Conservation (phyloP, 148 eudicot genomes). For the Rhododendron simsii region DNA sequence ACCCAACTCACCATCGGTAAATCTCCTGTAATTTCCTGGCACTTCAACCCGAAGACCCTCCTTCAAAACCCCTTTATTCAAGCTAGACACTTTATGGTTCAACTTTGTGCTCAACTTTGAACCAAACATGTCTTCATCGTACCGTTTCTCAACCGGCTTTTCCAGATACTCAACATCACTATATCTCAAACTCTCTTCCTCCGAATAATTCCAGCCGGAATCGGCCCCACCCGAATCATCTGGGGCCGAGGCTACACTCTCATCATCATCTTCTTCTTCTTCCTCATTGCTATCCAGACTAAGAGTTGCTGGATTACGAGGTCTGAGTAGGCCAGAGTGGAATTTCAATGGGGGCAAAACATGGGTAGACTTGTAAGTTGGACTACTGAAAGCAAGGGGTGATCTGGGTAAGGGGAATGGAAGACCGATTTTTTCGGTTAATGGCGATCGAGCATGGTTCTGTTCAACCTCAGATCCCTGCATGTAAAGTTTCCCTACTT, state of each 20-base stretch:
- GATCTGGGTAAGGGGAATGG: constrained; percentile 41
- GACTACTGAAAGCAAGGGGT: constrained; percentile 30
- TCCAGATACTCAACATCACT: constrained; percentile 16
- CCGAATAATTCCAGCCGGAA: constrained; percentile 38
- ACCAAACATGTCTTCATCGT: constrained; percentile 24
- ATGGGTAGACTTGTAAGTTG: constrained; percentile 38
- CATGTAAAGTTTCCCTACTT: constrained; percentile 2
- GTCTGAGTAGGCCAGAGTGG: constrained; percentile 56
- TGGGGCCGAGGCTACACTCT: constrained; percentile 71
- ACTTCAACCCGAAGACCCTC: constrained; percentile 52
- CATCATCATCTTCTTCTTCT: constrained; percentile 38
- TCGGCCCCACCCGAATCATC: constrained; percentile 36
- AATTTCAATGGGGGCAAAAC: constrained; percentile 70
- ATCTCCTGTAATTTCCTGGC: constrained; percentile 34
- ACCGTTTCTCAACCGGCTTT: constrained; percentile 7
- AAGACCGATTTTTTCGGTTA: constrained; percentile 37
- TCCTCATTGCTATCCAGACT: constrained; percentile 30
- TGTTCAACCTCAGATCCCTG: constrained; percentile 54
- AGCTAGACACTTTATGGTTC: constrained; percentile 21
- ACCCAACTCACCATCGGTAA: constrained; percentile 25
- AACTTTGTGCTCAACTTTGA: constrained; percentile 6
- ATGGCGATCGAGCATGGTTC: constrained; percentile 29
- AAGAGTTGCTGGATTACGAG: constrained; percentile 34
- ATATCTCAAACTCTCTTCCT: constrained; percentile 37
- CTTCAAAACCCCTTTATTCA: constrained; percentile 55